phyloP scores from a whole-genome alignment of 331 rosid genomes.

The Quercus tomentella region DNA sequence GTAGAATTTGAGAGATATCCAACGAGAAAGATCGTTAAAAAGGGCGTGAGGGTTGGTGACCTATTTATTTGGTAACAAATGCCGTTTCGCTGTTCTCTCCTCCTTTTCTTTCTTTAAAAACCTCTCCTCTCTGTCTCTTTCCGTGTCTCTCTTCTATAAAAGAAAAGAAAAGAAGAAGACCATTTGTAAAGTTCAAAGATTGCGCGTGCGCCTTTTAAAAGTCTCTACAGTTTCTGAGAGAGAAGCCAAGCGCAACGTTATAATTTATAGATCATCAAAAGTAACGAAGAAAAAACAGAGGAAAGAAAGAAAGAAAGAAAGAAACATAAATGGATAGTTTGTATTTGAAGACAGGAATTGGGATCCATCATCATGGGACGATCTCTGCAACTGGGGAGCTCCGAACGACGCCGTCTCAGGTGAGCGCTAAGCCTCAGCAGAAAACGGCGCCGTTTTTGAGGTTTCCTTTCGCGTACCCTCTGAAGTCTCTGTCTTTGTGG shows the following conservation, averaged over 20 bases:
- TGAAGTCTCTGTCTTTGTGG: slow-evolving; percentile 59
- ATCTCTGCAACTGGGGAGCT: slow-evolving; percentile 45
- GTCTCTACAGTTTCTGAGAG: neutral
- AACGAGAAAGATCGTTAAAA: neutral
- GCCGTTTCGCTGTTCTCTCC: neutral
- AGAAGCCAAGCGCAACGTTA: neutral
- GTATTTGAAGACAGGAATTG: slow-evolving; percentile 49
- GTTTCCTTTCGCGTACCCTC: slow-evolving; percentile 52
- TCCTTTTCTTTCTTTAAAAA: too few relatives aligned
- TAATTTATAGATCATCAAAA: too few relatives aligned
- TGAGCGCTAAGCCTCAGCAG: slow-evolving; percentile 40
- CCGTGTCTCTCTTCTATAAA: neutral
- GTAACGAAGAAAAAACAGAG: too few relatives aligned
- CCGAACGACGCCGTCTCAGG: slow-evolving; percentile 47
- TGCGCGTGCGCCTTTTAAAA: neutral
- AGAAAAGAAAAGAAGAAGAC: too few relatives aligned
- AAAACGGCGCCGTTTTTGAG: slow-evolving; percentile 38
- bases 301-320: neutral
- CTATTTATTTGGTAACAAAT: slow-evolving; percentile 9
- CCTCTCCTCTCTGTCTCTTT: neutral
- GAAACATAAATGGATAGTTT: slow-evolving; percentile 48
- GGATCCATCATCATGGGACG: slow-evolving; percentile 36
- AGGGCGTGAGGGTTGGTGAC: slow-evolving; percentile 1
- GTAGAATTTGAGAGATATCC: neutral
- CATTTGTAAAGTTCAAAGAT: neutral